These are phyloP conservation scores for Eutypa lata DNA, from an alignment of 2,329 filamentous ascomycete species.

Conservation along the genomic window DNA sequence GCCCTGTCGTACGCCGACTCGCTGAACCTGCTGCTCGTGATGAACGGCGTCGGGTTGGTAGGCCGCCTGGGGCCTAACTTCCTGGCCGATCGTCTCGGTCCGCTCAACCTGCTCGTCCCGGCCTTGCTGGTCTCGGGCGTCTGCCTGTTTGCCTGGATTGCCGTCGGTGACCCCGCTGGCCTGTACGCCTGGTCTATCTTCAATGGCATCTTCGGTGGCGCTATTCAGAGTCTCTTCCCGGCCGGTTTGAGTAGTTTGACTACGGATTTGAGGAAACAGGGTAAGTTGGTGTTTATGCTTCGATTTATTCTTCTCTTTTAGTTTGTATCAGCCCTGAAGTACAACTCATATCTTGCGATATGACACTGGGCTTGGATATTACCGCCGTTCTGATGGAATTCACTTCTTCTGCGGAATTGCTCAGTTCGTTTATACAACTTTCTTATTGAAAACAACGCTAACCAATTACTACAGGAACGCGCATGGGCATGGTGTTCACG, in stretches of 20 bases:
- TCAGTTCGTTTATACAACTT: too few relatives aligned
- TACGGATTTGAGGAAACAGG: conserved; percentile 47
- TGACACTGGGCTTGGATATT: too few relatives aligned
- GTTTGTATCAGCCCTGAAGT: too few relatives aligned
- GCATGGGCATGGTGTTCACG: conserved; percentile 59
- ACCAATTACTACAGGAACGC: conserved; percentile 23
- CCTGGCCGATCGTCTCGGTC: conserved; percentile 55
- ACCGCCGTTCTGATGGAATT: too few relatives aligned
- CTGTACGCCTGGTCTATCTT: conserved; percentile 62
- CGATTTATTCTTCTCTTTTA: too few relatives aligned
- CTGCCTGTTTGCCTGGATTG: conserved; percentile 56
- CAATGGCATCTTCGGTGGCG: conserved; percentile 63
- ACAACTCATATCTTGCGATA: too few relatives aligned
- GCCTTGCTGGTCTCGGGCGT: conserved; percentile 37
- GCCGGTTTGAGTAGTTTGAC: conserved; percentile 56
- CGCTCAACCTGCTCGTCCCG: conserved; percentile 59
- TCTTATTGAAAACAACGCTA: too few relatives aligned
- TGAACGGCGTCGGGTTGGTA: conserved; percentile 60
- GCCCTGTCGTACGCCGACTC: conserved; percentile 44
- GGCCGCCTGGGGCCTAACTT: conserved; percentile 58
- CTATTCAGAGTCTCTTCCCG: conserved; percentile 65
- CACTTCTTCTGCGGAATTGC: too few relatives aligned
- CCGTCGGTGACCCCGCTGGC: conserved; percentile 43
- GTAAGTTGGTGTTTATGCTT: conserved; percentile 14
- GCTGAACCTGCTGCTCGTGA: conserved; percentile 59